Conservation (phyloP, 2,329 filamentous ascomycete species). For the Fusarium sp. region DNA sequence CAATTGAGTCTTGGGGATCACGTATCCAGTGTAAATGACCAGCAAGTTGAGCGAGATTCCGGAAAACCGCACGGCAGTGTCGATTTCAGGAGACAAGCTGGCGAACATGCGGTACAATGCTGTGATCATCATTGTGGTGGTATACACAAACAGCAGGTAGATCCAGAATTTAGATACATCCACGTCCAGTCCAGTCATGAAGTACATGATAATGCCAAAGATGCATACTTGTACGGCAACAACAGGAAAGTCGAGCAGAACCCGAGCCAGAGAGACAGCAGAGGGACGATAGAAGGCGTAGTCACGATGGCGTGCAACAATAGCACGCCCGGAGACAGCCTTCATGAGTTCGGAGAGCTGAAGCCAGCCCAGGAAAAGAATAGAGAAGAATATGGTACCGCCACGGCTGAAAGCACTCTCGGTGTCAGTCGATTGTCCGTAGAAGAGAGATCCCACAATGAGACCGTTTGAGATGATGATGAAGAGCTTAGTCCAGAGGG, state of each 20-base stretch:
- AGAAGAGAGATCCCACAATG: conserved; percentile 83
- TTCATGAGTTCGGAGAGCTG: conserved; percentile 83
- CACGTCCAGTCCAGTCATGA: conserved; percentile 76
- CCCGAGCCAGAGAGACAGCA: conserved; percentile 65
- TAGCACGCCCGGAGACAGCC: conserved; percentile 75
- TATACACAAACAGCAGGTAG: conserved; percentile 70
- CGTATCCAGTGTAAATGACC: conserved; percentile 74
- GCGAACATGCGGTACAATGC: conserved; percentile 65
- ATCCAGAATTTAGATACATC: conserved; percentile 74
- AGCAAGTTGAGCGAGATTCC: conserved; percentile 68
- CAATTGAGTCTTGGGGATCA: conserved; percentile 66
- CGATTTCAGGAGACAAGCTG: conserved; percentile 66
- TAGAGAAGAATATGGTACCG: conserved; percentile 60
- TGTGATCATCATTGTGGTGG: conserved; percentile 65
- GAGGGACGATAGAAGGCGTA: conserved; percentile 65
- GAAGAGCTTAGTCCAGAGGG: conserved; percentile 81
- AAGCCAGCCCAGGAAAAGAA: conserved; percentile 69
- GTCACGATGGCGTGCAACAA: conserved; percentile 61
- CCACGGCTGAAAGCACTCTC: conserved; percentile 69
- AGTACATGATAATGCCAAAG: conserved; percentile 80
- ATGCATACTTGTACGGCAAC: conserved; percentile 71
- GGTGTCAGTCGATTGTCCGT: conserved; percentile 70
- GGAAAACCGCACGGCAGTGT: conserved; percentile 70
- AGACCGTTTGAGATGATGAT: conserved; percentile 79
- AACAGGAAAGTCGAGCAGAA: conserved; percentile 67